Evolutionary conservation across 2,329 filamentous ascomycete genomes (phyloP).

Genomic region (Neonectria sp.): DNA sequence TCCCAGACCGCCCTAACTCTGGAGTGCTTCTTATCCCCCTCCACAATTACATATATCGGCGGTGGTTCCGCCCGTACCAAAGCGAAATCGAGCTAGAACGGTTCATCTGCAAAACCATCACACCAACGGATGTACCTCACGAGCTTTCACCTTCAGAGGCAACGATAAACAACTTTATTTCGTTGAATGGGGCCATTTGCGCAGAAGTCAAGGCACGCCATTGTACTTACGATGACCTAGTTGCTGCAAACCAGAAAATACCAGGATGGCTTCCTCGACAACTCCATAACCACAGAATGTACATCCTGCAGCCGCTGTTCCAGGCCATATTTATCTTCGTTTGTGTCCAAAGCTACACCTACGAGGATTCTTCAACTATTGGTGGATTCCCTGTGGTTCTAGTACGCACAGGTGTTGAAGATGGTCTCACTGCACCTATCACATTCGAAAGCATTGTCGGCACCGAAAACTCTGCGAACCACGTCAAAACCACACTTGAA

Average conservation of each 20-base stretch:
- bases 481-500: slow-evolving; percentile 20
- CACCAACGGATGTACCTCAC: not conserved
- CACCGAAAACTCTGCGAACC: too few relatives aligned
- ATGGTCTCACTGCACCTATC: slow-evolving; percentile 29
- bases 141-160: slow-evolving; percentile 2
- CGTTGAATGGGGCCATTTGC: slow-evolving; percentile 16
- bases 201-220: not conserved
- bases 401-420: slow-evolving; percentile 19
- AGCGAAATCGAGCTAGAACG: slow-evolving; percentile 25
- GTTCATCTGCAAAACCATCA: slow-evolving; percentile 26
- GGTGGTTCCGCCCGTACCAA: slow-evolving; percentile 26
- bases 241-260: not conserved
- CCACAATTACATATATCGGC: slow-evolving; percentile 25
- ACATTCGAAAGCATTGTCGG: slow-evolving; percentile 24
- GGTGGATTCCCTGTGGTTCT: not conserved
- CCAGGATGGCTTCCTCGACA: not conserved
- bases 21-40: not conserved
- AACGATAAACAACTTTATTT: slow-evolving; percentile 12
- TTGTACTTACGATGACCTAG: not conserved
- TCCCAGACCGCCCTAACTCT: not conserved
- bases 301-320: not conserved
- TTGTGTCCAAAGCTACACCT: not conserved
- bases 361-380: slow-evolving; percentile 6
- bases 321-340: not conserved
- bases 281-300: not conserved